Percentiles rank a stretch among this genome's conserved stretches.
phyloP scores from a whole-genome alignment of 331 rosid genomes.

The Pyrus hybrid region DNA sequence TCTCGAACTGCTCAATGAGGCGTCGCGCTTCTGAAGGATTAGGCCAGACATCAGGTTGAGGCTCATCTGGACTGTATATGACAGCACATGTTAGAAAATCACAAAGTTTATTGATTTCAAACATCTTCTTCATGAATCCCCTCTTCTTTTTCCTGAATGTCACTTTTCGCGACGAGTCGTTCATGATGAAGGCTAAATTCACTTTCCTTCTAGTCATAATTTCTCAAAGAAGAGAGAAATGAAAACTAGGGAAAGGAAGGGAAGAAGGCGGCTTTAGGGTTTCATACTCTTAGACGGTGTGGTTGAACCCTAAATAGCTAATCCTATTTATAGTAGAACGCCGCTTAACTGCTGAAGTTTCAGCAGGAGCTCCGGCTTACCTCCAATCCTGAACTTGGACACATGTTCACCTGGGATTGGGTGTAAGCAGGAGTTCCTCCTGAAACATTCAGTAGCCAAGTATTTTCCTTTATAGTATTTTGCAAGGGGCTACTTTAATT shows the following conservation, averaged over 20 bases:
- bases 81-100: constrained; percentile 53
- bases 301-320: too few relatives aligned
- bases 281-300: too few relatives aligned
- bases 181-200: constrained; percentile 30
- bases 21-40: constrained; percentile 6
- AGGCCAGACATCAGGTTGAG: constrained; percentile 43
- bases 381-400: too few relatives aligned
- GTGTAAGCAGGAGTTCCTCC: too few relatives aligned
- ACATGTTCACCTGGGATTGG: too few relatives aligned
- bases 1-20: constrained; percentile 22
- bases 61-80: constrained; percentile 31
- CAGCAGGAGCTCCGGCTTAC: too few relatives aligned
- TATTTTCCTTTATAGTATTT: too few relatives aligned
- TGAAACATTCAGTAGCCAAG: too few relatives aligned
- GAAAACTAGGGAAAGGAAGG: neutral
- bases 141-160: constrained; percentile 50
- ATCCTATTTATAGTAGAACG: too few relatives aligned
- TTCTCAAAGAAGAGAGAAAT: neutral
- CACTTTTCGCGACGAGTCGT: constrained; percentile 44
- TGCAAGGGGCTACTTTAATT: too few relatives aligned
- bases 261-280: neutral
- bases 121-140: constrained; percentile 43
- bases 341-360: too few relatives aligned
- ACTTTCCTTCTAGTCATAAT: constrained; percentile 58
- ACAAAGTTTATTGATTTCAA: constrained; percentile 48